Evolutionary conservation across 441 rosid genomes (phyloP).

Genomic region (Gossypium davidsonii): DNA sequence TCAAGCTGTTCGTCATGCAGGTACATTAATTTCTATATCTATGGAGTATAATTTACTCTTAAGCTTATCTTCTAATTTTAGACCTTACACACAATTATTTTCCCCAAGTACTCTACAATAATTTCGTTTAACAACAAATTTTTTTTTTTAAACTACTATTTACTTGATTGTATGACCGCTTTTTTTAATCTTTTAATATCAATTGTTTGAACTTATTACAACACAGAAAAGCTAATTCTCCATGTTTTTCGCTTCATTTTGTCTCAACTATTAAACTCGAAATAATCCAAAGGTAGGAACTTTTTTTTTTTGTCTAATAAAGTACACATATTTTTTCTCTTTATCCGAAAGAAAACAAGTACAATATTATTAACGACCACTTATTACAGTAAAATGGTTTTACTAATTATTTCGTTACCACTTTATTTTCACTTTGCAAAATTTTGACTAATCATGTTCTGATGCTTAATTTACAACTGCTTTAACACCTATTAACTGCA

Average conservation of each 20-base stretch:
- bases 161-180: background rate
- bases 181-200: background rate
- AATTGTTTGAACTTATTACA: background rate
- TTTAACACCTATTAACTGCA: background rate
- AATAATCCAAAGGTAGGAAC: background rate
- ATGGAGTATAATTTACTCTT: background rate
- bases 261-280: background rate
- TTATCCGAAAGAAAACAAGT: background rate
- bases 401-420: background rate
- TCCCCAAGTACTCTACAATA: background rate
- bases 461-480: background rate
- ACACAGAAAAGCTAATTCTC: background rate
- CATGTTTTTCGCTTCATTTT: background rate
- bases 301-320: background rate
- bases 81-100: background rate
- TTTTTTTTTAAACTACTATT: background rate
- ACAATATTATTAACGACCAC: background rate
- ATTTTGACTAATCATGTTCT: background rate
- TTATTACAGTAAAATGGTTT: background rate
- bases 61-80: background rate
- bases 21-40: slow-evolving; percentile 24
- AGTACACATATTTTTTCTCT: background rate
- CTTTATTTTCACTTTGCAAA: background rate
- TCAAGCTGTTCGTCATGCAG: slow-evolving; percentile 97
- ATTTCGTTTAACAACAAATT: background rate